Evolutionary conservation across 164 flowering plant species (phyloP).

Genomic region (Akebia trifoliata): DNA sequence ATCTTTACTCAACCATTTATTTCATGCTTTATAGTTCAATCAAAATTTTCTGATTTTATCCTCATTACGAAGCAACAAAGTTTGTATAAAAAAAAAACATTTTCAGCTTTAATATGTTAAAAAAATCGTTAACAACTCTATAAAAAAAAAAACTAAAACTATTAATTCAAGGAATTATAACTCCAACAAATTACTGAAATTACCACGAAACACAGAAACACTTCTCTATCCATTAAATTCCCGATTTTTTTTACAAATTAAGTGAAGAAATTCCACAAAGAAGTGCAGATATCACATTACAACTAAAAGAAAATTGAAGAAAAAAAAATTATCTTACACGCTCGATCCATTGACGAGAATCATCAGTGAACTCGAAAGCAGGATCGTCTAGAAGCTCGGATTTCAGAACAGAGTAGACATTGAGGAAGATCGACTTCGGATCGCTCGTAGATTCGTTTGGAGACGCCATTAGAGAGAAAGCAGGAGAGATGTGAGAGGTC

Average conservation of each 20-base stretch:
- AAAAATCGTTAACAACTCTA: no score
- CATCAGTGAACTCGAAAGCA: conserved; percentile 75
- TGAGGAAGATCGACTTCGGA: conserved; percentile 45
- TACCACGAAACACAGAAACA: no score
- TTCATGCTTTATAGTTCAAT: no score
- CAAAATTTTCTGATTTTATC: no score
- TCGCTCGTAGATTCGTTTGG: conserved; percentile 31
- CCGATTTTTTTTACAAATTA: background rate
- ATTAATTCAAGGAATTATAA: background rate
- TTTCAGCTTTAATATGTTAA: no score
- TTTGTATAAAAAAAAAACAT: no score
- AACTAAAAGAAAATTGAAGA: background rate
- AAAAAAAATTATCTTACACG: conserved; percentile 31
- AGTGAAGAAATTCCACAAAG: background rate
- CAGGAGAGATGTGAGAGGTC: no score
- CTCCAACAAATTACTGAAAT: background rate
- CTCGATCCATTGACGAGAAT: conserved; percentile 83
- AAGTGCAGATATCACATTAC: background rate
- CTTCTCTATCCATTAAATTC: no score
- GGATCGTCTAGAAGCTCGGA: conserved; percentile 82
- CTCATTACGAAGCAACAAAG: no score
- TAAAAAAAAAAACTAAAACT: no score
- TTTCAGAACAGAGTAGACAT: conserved; percentile 65
- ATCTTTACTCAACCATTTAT: no score
- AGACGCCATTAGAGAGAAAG: conserved; percentile 10